Evolutionary conservation across 441 rosid species (phyloP).

Genomic region (Caryocar brasiliense): DNA sequence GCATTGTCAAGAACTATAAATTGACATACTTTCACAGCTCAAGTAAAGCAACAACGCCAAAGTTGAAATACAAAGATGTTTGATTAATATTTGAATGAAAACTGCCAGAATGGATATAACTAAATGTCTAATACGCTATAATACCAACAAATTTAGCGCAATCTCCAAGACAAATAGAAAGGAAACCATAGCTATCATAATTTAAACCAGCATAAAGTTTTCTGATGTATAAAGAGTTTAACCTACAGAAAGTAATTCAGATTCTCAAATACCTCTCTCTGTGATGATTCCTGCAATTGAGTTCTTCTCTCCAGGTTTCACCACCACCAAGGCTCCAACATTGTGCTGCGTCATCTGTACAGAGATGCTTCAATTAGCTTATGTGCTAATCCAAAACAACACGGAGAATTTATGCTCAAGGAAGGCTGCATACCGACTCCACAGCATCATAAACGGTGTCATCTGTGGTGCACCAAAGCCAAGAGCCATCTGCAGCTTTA

Average conservation of each 20-base stretch:
- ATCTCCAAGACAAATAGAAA: not conserved
- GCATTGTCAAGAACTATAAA: too few relatives aligned
- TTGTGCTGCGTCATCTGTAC: slow-evolving; percentile 89
- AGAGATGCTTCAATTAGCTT: not conserved
- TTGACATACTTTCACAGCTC: too few relatives aligned
- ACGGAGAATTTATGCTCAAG: not conserved
- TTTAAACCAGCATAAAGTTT: not conserved
- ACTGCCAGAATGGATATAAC: too few relatives aligned
- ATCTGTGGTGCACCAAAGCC: slow-evolving; percentile 96
- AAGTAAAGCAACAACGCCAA: too few relatives aligned
- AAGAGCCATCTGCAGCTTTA: slow-evolving; percentile 82
- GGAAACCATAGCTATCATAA: not conserved
- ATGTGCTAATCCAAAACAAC: not conserved
- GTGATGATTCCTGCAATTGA: slow-evolving; percentile 92
- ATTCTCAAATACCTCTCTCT: slow-evolving; percentile 58
- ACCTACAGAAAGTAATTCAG: not conserved
- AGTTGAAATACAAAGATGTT: too few relatives aligned
- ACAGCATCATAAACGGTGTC: slow-evolving; percentile 90
- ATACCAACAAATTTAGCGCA: too few relatives aligned
- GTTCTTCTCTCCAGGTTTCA: slow-evolving; percentile 77
- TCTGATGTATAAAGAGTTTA: not conserved
- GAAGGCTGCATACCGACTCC: slow-evolving; percentile 50
- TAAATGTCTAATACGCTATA: too few relatives aligned
- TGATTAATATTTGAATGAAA: too few relatives aligned
- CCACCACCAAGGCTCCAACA: slow-evolving; percentile 89